phyloP scores from a whole-genome alignment of 805 yeast genomes.

The Dipodascopsis uninucleata region DNA sequence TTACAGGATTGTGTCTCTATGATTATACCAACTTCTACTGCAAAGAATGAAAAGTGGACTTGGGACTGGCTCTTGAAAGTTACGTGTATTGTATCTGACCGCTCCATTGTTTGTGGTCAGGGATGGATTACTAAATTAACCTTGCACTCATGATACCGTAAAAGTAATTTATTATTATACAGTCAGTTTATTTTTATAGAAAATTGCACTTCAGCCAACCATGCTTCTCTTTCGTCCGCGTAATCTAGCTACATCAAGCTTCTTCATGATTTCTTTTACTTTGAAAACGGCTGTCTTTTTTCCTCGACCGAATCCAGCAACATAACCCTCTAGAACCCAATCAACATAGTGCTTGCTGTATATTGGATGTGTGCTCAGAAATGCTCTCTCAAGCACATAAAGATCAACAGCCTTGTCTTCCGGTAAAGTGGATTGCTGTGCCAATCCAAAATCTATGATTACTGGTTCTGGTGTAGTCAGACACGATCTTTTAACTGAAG shows the following conservation, averaged over 20 bases:
- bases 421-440: slow-evolving; percentile 65
- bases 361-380: slow-evolving; percentile 83
- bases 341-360: slow-evolving; percentile 58
- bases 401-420: slow-evolving; percentile 98
- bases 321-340: slow-evolving; percentile 73
- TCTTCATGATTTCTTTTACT: slow-evolving; percentile 47
- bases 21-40: neutral
- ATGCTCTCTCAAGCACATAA: slow-evolving; percentile 89
- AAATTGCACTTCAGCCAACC: slow-evolving; percentile 57
- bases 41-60: slow-evolving; percentile 5
- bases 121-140: slow-evolving; percentile 22
- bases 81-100: slow-evolving; percentile 21
- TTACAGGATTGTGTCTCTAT: slow-evolving; percentile 5
- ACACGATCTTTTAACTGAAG: too few relatives aligned
- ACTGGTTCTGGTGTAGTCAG: slow-evolving; percentile 45
- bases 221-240: slow-evolving; percentile 94
- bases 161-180: neutral
- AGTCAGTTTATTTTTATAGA: neutral
- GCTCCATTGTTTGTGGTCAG: slow-evolving; percentile 24
- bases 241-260: slow-evolving; percentile 78
- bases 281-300: slow-evolving; percentile 27
- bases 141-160: slow-evolving; percentile 1
- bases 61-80: slow-evolving; percentile 24
- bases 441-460: slow-evolving; percentile 88
- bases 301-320: slow-evolving; percentile 21